Percentiles rank a stretch among this genome's conserved stretches.
Evolutionary conservation across 2,329 filamentous ascomycete genomes (phyloP).

Genomic region (Penicillium sp.): DNA sequence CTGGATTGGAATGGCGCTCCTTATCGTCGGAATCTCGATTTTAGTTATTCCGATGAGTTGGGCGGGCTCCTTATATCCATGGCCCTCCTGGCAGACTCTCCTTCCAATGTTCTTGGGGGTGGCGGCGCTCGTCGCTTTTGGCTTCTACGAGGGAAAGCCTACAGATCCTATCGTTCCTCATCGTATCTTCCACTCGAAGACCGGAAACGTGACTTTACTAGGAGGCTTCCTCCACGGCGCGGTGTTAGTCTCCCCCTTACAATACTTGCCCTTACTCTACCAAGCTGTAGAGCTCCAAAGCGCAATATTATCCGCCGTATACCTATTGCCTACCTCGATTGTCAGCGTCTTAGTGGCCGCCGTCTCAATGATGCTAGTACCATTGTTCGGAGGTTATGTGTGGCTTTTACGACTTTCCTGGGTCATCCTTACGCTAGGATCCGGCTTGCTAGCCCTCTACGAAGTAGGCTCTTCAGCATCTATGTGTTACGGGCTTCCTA

Average conservation of each 20-base stretch:
- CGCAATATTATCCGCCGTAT: constrained; percentile 41
- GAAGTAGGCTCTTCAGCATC: neutral
- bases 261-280: neutral
- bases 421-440: constrained; percentile 5
- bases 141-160: neutral
- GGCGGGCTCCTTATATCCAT: neutral
- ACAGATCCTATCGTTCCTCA: neutral
- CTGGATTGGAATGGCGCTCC: neutral
- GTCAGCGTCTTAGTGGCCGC: neutral
- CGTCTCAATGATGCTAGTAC: constrained; percentile 1
- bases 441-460: constrained; percentile 1
- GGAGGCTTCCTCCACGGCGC: neutral
- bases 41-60: neutral
- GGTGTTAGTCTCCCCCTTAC: neutral
- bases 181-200: neutral
- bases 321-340: constrained; percentile 45
- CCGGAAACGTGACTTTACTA: neutral
- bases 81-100: neutral
- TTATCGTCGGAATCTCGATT: neutral
- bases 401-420: constrained; percentile 3
- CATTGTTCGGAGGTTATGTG: neutral
- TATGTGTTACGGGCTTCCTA: constrained; percentile 1
- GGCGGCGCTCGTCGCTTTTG: neutral
- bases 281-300: neutral
- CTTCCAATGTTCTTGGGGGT: neutral